Evolutionary conservation across 768 basidiomycete genomes (phyloP), one percentile per base, ranked within the genome.

Genomic region (Amanita subjunquillea): DNA sequence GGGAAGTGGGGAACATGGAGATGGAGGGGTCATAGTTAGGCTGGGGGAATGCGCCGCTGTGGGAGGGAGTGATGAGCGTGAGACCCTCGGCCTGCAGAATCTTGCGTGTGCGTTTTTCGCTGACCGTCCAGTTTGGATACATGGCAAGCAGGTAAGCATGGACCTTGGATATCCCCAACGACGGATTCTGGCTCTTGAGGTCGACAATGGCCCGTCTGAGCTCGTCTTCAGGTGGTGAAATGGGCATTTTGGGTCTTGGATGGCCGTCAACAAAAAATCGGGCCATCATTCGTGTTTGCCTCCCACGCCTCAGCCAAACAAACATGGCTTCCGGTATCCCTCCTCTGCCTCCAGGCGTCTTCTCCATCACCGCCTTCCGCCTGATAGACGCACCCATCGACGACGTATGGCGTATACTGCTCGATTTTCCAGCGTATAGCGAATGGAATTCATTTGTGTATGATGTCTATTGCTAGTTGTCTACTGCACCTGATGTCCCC

Each of bases 41-140:
- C 8, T 30, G 29, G 12, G 23, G 32, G 30, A 22, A 27, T 34
- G 29, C 34, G 17, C 42, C 36, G 27, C 34, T 27, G 23, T 53
- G 43, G 9, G 62, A 48, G 23, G 62, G 58, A 41, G 53, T 40
- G 17, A 71, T 62, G 20, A 78, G 65, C 30, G 48, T 49, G 25
- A 84, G 69, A 0, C 79, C 80, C 54, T 79, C 76, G 17, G 62
- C 69, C 56, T 86, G 83, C 2, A 92, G 67, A 45, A 87, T 68
- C 64, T 87, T 91, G 44, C 82, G 70, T 3, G 85, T 75, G 22
- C 91, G 78, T 61, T 91, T 92, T 65, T 93, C 91, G 63, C 87
- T 88, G 57, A 92, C 87, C 0, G 75, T 64, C 88, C 89, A 93
- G 22, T 76, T 71, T 2, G 86, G 78, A 57, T 87, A 68, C 8